A percentile compares a stretch with the other conserved stretches of the same genome.
Conservation (phyloP, 2,329 filamentous ascomycete species). For the Phaeosphaeriaceae sp. region DNA sequence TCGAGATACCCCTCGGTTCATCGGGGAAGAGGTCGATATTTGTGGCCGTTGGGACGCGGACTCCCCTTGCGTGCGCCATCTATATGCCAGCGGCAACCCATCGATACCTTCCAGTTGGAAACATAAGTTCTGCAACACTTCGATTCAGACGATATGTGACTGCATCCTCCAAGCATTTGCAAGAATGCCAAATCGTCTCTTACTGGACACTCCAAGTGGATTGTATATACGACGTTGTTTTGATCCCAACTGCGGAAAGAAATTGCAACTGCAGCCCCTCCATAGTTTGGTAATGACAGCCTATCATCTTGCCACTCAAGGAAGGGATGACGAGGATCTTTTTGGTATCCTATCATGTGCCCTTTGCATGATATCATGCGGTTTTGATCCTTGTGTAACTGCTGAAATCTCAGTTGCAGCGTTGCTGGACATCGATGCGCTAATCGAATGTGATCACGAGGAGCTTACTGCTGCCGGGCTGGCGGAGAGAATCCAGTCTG, state of each 20-base stretch:
- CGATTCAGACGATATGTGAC: constrained; percentile 49
- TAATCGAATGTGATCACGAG: constrained; percentile 26
- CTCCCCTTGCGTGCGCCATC: constrained; percentile 41
- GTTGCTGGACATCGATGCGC: constrained; percentile 2
- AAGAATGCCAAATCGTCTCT: not conserved
- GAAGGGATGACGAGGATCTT: constrained; percentile 46
- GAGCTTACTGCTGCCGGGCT: constrained; percentile 19
- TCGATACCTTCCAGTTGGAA: constrained; percentile 50
- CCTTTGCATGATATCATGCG: constrained; percentile 39
- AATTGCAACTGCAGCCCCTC: constrained; percentile 41
- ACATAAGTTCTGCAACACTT: constrained; percentile 55
- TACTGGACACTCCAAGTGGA: constrained; percentile 28
- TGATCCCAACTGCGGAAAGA: constrained; percentile 35
- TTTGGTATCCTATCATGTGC: constrained; percentile 50
- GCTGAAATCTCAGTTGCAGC: constrained; percentile 25
- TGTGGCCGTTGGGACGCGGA: constrained; percentile 55
- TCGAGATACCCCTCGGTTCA: constrained; percentile 31
- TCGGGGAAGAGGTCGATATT: constrained; percentile 52
- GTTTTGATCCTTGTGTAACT: constrained; percentile 31
- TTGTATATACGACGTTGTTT: constrained; percentile 34
- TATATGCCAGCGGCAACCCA: constrained; percentile 32
- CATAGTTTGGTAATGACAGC: constrained; percentile 48
- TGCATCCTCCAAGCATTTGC: constrained; percentile 32
- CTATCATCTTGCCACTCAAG: constrained; percentile 40
- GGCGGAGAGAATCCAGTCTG: not conserved